Evolutionary conservation across 2,329 filamentous ascomycete genomes (phyloP).

Genomic region (Cordyceps cateniannulata): DNA sequence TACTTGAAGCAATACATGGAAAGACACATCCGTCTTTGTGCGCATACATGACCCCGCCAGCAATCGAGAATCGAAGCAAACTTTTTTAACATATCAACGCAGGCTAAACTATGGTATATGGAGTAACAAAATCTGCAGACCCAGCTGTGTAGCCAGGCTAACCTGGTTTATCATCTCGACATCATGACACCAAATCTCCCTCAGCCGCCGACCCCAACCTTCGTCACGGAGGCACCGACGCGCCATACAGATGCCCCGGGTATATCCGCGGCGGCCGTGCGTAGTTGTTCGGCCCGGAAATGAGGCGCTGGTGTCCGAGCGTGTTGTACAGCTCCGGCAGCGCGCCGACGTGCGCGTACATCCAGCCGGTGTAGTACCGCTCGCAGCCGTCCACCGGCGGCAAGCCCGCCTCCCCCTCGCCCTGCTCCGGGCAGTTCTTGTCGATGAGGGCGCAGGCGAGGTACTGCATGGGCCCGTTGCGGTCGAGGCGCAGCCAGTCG

Average conservation of each 20-base stretch:
- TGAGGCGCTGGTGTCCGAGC: slow-evolving; percentile 9
- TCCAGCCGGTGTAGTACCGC: slow-evolving; percentile 12
- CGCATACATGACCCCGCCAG: background rate
- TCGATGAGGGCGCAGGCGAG: slow-evolving; percentile 11
- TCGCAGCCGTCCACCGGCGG: slow-evolving; percentile 6
- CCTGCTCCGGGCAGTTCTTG: background rate
- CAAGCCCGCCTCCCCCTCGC: slow-evolving; percentile 5
- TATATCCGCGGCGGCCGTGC: slow-evolving; percentile 11
- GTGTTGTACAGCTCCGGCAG: slow-evolving; percentile 13
- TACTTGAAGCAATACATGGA: background rate
- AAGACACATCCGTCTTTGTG: background rate
- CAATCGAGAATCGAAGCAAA: background rate
- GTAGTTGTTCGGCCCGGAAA: slow-evolving; percentile 7
- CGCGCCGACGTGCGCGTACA: slow-evolving; percentile 11
- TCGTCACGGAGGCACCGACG: slow-evolving; percentile 2
- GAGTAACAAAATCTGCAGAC: background rate
- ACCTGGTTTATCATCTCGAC: background rate
- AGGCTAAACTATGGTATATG: slow-evolving; percentile 10
- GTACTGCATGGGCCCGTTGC: slow-evolving; percentile 13
- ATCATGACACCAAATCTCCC: background rate
- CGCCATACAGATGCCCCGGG: slow-evolving; percentile 7
- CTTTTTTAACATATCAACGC: background rate
- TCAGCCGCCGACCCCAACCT: background rate
- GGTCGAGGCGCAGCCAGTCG: slow-evolving; percentile 11
- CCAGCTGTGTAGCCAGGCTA: background rate